Percentiles rank a stretch among this genome's conserved stretches.
These are phyloP conservation scores for Solanum sejunctum DNA, from an alignment of 257 asterid species.

Conservation along the genomic window DNA sequence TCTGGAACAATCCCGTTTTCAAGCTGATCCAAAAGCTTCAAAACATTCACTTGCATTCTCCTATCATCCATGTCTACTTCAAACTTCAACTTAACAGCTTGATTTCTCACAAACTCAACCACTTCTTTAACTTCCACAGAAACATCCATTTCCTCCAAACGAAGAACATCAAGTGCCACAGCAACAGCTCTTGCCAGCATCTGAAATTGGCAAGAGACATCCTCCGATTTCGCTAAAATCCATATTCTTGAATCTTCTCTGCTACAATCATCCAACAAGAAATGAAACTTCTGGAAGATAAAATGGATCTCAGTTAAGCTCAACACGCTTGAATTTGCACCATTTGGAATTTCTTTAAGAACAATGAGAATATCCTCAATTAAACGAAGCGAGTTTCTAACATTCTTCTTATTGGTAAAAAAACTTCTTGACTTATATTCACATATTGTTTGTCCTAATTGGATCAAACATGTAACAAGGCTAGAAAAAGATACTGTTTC, in stretches of 20 bases:
- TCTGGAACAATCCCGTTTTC: conserved; percentile 36
- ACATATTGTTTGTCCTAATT: conserved; percentile 27
- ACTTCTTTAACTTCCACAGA: conserved; percentile 38
- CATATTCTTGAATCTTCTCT: conserved; percentile 47
- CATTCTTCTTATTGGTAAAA: conserved; percentile 44
- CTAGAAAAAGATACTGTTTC: conserved; percentile 34
- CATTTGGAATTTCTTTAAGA: conserved; percentile 33
- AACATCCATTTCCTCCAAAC: conserved; percentile 14
- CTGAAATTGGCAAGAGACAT: conserved; percentile 36
- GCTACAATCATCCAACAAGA: conserved; percentile 55
- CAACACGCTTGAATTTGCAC: conserved; percentile 6
- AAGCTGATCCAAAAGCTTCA: conserved; percentile 15
- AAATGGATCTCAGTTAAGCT: conserved; percentile 73
- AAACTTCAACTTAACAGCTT: conserved; percentile 21
- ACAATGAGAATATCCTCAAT: conserved; percentile 42
- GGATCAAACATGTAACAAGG: conserved; percentile 38
- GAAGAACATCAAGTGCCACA: conserved; percentile 55
- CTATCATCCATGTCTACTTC: conserved; percentile 37
- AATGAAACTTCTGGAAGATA: conserved; percentile 56
- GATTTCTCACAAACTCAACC: conserved; percentile 40
- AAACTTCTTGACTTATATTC: conserved; percentile 31
- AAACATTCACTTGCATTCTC: conserved; percentile 14
- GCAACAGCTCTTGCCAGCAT: conserved; percentile 31
- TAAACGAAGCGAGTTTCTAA: conserved; percentile 29
- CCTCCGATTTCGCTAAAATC: conserved; percentile 44